Evolutionary conservation across 805 yeast genomes (phyloP), one percentile per base, ranked within the genome.

Genomic region (Isabelozyma heimii): DNA sequence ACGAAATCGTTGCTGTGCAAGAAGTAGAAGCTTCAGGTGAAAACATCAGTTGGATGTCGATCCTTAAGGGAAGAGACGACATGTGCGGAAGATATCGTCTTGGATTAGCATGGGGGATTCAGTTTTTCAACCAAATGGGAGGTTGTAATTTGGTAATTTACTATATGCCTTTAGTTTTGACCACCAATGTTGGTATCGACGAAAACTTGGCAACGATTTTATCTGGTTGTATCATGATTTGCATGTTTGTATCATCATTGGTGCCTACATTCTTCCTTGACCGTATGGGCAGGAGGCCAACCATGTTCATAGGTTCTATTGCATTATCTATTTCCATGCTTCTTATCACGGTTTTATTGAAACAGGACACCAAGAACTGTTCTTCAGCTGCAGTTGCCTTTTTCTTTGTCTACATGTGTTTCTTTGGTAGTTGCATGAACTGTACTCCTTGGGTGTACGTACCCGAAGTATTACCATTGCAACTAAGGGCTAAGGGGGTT

Each of bases 121-220:
- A 84, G 68, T 82, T 84, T 57, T 81, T 82, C 77, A 87, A 82
- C 69, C 89, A 84, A 65, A 78, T 84, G 57, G 80, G 86, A 45
- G 89, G 89, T 58, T 81, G 87, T 69, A 84, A 84, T 56, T 86
- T 87, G 44, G 83, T 84, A 54, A 82, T 83, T 54, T 84, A 83
- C 70, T 84, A 84, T 58, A 76, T 85, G 30, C 77, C 85, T 26
- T 81, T 80, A 44, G 65, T 81, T 54, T 80, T 81, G 55, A 76
- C 79, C 62, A 66, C 72, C 41, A 15, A 13, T 4, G 76, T 83
- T 57, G 77, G 76, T 49, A 66, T 77, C 52, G 69, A 67, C 27
- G 72, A 81, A 64, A 75, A 80, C 62, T 67, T 81, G 58, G 69
- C 87, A 26, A 73, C 82, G 63, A 71, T 83, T 55, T 71, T 84